These are phyloP conservation scores for Colletotrichum siamense DNA, from an alignment of 2,329 filamentous ascomycete genomes.

Conservation along the genomic window DNA sequence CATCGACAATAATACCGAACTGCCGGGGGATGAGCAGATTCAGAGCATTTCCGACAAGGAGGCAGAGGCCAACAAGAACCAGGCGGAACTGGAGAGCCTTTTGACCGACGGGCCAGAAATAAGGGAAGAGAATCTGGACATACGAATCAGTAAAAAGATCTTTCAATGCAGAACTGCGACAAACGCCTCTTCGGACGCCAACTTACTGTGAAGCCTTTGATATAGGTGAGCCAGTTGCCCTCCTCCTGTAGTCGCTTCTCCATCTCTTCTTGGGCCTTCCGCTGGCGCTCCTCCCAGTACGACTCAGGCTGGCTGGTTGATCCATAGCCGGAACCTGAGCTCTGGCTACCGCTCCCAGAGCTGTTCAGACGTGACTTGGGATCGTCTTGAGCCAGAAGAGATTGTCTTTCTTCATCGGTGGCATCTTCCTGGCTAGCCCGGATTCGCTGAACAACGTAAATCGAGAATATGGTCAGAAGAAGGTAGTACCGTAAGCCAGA, in stretches of 20 bases:
- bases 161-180: neutral
- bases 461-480: conserved; percentile 8
- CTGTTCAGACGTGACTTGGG: conserved; percentile 26
- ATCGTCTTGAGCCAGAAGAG: conserved; percentile 49
- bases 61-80: conserved; percentile 68
- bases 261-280: conserved; percentile 62
- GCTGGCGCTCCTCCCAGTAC: conserved; percentile 58
- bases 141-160: neutral
- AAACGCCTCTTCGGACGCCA: neutral
- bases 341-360: conserved; percentile 24
- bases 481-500: conserved; percentile 14
- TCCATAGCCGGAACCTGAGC: conserved; percentile 43
- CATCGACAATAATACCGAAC: conserved; percentile 79
- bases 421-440: conserved; percentile 25
- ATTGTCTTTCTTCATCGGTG: conserved; percentile 63
- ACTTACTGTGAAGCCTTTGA: conserved; percentile 71
- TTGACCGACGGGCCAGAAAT: conserved; percentile 77
- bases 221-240: conserved; percentile 79
- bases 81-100: conserved; percentile 71
- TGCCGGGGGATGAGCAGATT: conserved; percentile 83
- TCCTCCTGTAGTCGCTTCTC: conserved; percentile 74
- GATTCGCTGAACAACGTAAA: conserved; percentile 18
- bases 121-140: conserved; percentile 74
- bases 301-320: conserved; percentile 54
- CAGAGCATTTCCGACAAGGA: conserved; percentile 73